These are phyloP conservation scores for Epichloe elymi DNA, from an alignment of 2,329 filamentous ascomycete species.

Conservation along the genomic window DNA sequence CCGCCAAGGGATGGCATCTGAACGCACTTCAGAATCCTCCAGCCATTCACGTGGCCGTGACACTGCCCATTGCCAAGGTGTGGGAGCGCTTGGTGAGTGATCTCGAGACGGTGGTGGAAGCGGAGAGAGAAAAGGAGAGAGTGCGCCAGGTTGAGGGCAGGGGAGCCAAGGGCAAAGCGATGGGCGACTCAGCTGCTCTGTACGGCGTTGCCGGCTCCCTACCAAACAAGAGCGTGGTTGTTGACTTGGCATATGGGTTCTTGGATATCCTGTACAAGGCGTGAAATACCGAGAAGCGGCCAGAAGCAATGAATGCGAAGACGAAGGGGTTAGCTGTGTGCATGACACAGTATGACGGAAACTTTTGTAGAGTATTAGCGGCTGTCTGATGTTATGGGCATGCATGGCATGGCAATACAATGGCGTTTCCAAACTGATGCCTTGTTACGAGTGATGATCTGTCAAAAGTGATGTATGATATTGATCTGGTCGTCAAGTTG, in stretches of 20 bases:
- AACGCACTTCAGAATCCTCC: slow-evolving; percentile 87
- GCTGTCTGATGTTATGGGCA: neutral
- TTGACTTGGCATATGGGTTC: slow-evolving; percentile 80
- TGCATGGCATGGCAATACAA: neutral
- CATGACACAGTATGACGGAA: neutral
- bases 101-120: slow-evolving; percentile 50
- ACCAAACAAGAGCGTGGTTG: slow-evolving; percentile 91
- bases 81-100: slow-evolving; percentile 71
- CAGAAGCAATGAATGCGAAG: neutral
- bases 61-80: slow-evolving; percentile 68
- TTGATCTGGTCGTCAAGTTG: no score
- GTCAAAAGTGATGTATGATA: neutral
- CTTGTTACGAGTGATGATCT: neutral
- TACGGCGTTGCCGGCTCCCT: slow-evolving; percentile 92
- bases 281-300: slow-evolving; percentile 24
- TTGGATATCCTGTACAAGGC: slow-evolving; percentile 88
- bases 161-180: slow-evolving; percentile 48
- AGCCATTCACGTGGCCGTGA: slow-evolving; percentile 89
- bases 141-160: slow-evolving; percentile 58
- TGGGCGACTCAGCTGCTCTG: slow-evolving; percentile 72
- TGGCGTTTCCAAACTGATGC: neutral
- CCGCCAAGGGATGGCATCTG: slow-evolving; percentile 77
- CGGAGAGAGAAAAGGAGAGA: slow-evolving; percentile 70
- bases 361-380: neutral
- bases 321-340: neutral